phyloP scores from a whole-genome alignment of 176 grass and related monocot genomes.

The Chrysopogon serrulatus region DNA sequence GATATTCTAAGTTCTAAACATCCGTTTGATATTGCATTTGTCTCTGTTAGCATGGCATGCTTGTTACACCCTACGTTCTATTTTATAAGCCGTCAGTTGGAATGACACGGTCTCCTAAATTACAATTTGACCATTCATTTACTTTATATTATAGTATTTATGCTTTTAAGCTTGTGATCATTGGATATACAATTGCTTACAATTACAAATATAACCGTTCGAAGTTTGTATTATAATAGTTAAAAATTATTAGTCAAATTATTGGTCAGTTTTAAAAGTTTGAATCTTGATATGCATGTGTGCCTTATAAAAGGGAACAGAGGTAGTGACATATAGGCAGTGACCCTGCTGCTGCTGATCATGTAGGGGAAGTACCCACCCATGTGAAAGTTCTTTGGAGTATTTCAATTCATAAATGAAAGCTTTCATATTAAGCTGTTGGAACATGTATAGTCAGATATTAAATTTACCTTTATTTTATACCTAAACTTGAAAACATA shows the following conservation, averaged over 20 bases:
- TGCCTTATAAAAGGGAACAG: background rate
- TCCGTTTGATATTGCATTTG: background rate
- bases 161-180: background rate
- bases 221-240: background rate
- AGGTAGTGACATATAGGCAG: background rate
- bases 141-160: background rate
- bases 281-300: background rate
- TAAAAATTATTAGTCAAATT: background rate
- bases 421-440: background rate
- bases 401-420: constrained; percentile 6
- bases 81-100: background rate
- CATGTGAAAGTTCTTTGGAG: background rate
- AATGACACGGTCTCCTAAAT: background rate
- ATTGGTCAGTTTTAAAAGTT: background rate
- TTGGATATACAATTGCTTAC: background rate
- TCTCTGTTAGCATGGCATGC: background rate
- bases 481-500: background rate
- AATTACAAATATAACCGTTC: background rate
- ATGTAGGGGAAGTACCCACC: background rate
- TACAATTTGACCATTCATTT: background rate
- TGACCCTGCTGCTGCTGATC: background rate
- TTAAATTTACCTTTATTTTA: background rate
- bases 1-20: background rate
- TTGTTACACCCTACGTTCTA: background rate
- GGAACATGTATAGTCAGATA: background rate